Percentiles rank a stretch among this genome's conserved stretches.
These are phyloP conservation scores for Starmerella stigmatis DNA, from an alignment of 805 yeast species.

Conservation along the genomic window DNA sequence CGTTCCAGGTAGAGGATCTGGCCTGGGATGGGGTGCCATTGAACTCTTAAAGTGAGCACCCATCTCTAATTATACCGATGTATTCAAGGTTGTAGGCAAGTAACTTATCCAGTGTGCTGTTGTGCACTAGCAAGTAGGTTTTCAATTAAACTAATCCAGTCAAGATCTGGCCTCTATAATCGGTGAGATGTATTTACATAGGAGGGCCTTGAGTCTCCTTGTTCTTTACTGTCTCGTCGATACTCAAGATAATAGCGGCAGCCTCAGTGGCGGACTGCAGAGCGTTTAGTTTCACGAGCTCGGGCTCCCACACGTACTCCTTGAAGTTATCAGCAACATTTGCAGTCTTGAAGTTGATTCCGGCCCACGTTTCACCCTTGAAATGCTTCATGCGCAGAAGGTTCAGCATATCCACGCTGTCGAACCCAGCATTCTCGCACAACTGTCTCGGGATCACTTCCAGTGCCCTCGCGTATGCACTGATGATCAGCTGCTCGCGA, in stretches of 20 bases:
- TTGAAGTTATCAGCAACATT: constrained; percentile 70
- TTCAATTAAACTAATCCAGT: too few species aligned
- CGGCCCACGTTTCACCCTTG: constrained; percentile 83
- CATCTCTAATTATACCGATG: too few species aligned
- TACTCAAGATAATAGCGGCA: constrained; percentile 82
- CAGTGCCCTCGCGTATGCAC: constrained; percentile 86
- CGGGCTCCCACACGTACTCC: constrained; percentile 94
- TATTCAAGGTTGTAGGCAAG: too few species aligned
- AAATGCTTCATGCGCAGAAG: constrained; percentile 88
- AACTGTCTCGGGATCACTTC: constrained; percentile 95
- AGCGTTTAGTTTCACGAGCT: constrained; percentile 89
- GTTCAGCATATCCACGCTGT: constrained; percentile 88
- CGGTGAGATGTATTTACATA: constrained; percentile 8
- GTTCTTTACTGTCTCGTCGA: constrained; percentile 70
- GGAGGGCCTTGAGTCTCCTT: constrained; percentile 34
- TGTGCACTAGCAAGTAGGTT: too few species aligned
- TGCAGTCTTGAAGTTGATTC: constrained; percentile 83
- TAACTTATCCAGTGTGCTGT: too few species aligned
- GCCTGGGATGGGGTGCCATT: constrained; percentile 7
- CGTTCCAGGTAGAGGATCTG: constrained; percentile 17
- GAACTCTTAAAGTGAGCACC: too few species aligned
- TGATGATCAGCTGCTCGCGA: constrained; percentile 84
- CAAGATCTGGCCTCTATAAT: too few species aligned
- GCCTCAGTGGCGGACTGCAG: constrained; percentile 94
- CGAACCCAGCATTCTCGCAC: constrained; percentile 98